These are phyloP conservation scores for Chlamydomonas sp. DNA, from an alignment of 139 green algal species.

Conservation along the genomic window DNA sequence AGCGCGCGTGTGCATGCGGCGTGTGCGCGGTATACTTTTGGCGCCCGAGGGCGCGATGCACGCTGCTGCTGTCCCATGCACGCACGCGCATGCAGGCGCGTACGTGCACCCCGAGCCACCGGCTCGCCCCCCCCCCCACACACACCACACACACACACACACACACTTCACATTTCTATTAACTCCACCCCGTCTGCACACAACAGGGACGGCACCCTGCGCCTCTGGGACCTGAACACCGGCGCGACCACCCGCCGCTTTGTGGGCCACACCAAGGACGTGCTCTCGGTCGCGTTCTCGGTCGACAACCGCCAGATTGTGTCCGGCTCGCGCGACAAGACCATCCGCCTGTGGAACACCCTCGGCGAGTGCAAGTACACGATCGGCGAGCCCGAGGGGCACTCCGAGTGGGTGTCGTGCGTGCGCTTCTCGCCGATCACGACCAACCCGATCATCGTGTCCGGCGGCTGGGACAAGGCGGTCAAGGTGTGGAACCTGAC, in stretches of 20 bases:
- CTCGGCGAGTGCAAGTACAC: slow-evolving; percentile 99
- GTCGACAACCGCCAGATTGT: slow-evolving; percentile 99
- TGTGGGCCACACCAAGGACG: slow-evolving; percentile 97
- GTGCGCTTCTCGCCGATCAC: slow-evolving; percentile 97
- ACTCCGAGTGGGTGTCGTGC: slow-evolving; percentile 94
- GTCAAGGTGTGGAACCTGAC: slow-evolving; percentile 96
- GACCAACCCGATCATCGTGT: slow-evolving; percentile 96
- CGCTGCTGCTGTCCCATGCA: no score
- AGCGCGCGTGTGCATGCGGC: no score
- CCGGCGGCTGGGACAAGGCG: slow-evolving; percentile 96
- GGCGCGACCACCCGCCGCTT: slow-evolving; percentile 95
- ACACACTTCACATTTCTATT: no score
- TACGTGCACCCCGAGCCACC: no score
- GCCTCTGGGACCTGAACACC: slow-evolving; percentile 98
- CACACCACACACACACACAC: no score
- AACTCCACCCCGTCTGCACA: no score
- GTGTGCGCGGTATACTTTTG: no score
- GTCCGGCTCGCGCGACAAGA: slow-evolving; percentile 90
- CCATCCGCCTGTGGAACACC: slow-evolving; percentile 98
- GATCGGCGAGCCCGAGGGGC: slow-evolving; percentile 88
- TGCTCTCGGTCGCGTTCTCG: slow-evolving; percentile 97
- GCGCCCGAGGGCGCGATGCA: no score
- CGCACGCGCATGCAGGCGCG: no score
- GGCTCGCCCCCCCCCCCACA: no score
- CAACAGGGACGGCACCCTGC: slow-evolving; percentile 89